These are phyloP conservation scores for Pholiota microspora DNA, from an alignment of 768 basidiomycete genomes.

Conservation along the genomic window DNA sequence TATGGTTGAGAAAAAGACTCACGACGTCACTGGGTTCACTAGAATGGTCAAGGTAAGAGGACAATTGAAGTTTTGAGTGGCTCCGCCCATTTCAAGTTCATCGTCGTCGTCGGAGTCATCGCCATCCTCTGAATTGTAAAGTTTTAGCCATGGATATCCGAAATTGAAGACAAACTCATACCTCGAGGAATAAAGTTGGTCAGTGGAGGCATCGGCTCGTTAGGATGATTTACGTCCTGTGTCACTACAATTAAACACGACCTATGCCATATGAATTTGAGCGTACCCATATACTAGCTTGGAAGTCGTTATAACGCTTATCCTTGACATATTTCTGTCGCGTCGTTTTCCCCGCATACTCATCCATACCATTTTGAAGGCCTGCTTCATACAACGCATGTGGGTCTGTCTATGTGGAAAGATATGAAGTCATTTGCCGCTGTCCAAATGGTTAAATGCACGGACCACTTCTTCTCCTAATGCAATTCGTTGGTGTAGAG, in stretches of 20 bases:
- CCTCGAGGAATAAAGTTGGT: slow-evolving; percentile 72
- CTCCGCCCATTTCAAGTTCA: slow-evolving; percentile 86
- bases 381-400: slow-evolving; percentile 48
- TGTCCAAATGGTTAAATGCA: slow-evolving; percentile 7
- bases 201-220: slow-evolving; percentile 72
- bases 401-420: slow-evolving; percentile 47
- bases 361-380: slow-evolving; percentile 39
- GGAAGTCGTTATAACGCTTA: slow-evolving; percentile 59
- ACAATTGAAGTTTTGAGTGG: slow-evolving; percentile 81
- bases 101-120: slow-evolving; percentile 85
- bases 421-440: neutral
- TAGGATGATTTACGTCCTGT: slow-evolving; percentile 73
- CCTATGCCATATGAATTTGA: neutral
- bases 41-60: slow-evolving; percentile 72
- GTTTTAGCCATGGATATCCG: neutral
- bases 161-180: slow-evolving; percentile 22
- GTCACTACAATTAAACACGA: slow-evolving; percentile 5
- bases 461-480: slow-evolving; percentile 62
- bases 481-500: slow-evolving; percentile 54
- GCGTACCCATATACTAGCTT: slow-evolving; percentile 63
- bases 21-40: slow-evolving; percentile 83
- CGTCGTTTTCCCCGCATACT: slow-evolving; percentile 59
- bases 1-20: slow-evolving; percentile 26
- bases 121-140: slow-evolving; percentile 58
- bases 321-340: slow-evolving; percentile 77